Conservation (phyloP, 2,329 filamentous ascomycete genomes). For the Fusarium sp. region DNA sequence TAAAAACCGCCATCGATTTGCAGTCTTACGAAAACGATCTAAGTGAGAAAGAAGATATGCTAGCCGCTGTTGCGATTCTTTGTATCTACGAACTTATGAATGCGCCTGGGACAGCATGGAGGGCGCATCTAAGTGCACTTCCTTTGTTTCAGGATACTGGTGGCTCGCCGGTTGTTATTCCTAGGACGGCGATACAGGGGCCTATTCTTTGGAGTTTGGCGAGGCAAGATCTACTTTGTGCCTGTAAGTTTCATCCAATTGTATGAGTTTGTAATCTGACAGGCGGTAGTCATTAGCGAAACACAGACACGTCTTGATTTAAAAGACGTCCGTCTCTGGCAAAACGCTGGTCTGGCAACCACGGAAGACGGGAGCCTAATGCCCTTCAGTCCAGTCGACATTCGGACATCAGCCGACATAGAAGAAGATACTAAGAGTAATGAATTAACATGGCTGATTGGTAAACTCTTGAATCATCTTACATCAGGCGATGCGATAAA, state of each 20-base stretch:
- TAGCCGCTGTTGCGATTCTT: conserved; percentile 73
- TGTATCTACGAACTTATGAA: conserved; percentile 77
- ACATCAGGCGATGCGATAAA: conserved; percentile 64
- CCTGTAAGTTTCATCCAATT: conserved; percentile 19
- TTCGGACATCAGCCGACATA: conserved; percentile 61
- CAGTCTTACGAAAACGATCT: conserved; percentile 55
- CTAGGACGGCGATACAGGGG: conserved; percentile 35
- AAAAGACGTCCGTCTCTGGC: conserved; percentile 72
- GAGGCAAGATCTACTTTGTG: conserved; percentile 36
- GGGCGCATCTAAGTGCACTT: conserved; percentile 72
- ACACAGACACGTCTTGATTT: conserved; percentile 60
- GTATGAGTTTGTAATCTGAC: conserved; percentile 1
- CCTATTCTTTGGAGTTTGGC: conserved; percentile 45
- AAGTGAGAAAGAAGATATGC: conserved; percentile 56
- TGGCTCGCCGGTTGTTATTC: conserved; percentile 29
- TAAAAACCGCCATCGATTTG: conserved; percentile 31
- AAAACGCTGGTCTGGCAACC: conserved; percentile 69
- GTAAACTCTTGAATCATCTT: conserved; percentile 74
- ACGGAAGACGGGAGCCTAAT: conserved; percentile 33
- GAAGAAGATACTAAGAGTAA: conserved; percentile 74
- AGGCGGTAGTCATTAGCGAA: conserved; percentile 32
- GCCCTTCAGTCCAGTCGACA: conserved; percentile 52
- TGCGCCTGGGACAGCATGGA: conserved; percentile 71
- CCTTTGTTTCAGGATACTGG: conserved; percentile 67
- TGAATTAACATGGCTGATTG: conserved; percentile 72